phyloP scores from a whole-genome alignment of 2,329 filamentous ascomycete genomes.

The Clonostachys chloroleuca region DNA sequence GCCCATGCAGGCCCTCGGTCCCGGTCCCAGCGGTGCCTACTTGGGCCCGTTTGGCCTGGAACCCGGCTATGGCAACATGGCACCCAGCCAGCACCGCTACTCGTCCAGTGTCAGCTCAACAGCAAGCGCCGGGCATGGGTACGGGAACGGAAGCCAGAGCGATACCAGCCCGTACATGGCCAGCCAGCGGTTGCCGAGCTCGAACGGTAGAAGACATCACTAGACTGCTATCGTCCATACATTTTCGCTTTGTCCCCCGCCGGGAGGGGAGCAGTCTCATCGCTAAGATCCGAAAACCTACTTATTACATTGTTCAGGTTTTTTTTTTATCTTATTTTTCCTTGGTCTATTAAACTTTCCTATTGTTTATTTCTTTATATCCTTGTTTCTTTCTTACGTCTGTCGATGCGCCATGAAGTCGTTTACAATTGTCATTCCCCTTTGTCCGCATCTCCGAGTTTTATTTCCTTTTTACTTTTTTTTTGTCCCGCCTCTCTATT shows the following conservation, averaged over 20 bases:
- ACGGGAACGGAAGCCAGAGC: slow-evolving; percentile 21
- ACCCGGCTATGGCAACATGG: slow-evolving; percentile 10
- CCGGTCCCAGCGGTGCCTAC: neutral
- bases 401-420: neutral
- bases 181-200: slow-evolving; percentile 44
- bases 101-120: slow-evolving; percentile 50
- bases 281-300: no score
- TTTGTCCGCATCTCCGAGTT: no score
- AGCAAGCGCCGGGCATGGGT: slow-evolving; percentile 23
- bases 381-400: neutral
- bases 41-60: slow-evolving; percentile 13
- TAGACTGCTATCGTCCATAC: no score
- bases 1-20: neutral
- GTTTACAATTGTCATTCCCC: no score
- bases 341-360: no score
- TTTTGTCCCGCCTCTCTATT: no score
- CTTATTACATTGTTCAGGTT: no score
- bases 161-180: slow-evolving; percentile 39
- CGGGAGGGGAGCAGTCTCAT: no score
- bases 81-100: slow-evolving; percentile 33
- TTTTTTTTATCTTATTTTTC: no score
- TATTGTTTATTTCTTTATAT: neutral
- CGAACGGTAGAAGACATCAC: slow-evolving; percentile 24
- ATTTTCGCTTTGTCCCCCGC: no score
- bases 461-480: no score